phyloP scores from a whole-genome alignment of 1,139 yeast species.

The Martiniozyma asiatica region DNA sequence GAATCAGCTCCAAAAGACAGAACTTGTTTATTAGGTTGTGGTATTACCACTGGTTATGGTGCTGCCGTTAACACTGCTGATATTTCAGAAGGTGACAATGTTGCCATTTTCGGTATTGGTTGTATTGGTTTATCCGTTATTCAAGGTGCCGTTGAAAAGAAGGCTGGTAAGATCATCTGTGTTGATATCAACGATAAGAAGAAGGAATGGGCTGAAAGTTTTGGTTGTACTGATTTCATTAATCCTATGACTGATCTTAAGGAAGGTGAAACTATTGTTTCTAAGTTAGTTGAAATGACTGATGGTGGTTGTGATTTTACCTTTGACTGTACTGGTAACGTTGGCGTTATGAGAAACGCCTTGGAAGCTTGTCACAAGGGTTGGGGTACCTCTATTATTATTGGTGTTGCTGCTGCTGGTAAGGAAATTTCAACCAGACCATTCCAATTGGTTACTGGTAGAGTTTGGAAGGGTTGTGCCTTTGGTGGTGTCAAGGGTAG shows the following conservation, averaged over 20 bases:
- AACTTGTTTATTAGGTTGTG: constrained; percentile 92
- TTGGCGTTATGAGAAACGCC: constrained; percentile 87
- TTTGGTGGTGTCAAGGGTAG: constrained; percentile 98
- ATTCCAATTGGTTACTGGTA: constrained; percentile 96
- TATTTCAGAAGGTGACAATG: constrained; percentile 83
- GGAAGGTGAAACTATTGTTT: constrained; percentile 67
- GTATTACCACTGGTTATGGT: constrained; percentile 97
- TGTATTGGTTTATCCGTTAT: constrained; percentile 93
- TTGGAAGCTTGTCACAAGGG: constrained; percentile 97
- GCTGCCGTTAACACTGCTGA: constrained; percentile 93
- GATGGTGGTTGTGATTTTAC: constrained; percentile 96
- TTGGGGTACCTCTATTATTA: constrained; percentile 91
- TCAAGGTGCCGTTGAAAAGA: constrained; percentile 81
- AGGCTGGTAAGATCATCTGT: constrained; percentile 74
- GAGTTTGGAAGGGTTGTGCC: constrained; percentile 98
- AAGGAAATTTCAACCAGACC: constrained; percentile 94
- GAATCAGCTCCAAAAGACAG: constrained; percentile 73
- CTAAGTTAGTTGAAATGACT: constrained; percentile 74
- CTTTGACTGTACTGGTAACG: constrained; percentile 97
- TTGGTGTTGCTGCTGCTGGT: constrained; percentile 99
- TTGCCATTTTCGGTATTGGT: constrained; percentile 96
- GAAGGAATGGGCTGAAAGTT: constrained; percentile 73
- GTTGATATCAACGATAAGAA: constrained; percentile 79
- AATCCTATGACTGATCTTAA: constrained; percentile 62
- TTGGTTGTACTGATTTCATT: constrained; percentile 92